Percentiles rank a stretch among this genome's conserved stretches.
Evolutionary conservation across 176 grass and related monocot genomes (phyloP).

Genomic region (Avena atlantica): DNA sequence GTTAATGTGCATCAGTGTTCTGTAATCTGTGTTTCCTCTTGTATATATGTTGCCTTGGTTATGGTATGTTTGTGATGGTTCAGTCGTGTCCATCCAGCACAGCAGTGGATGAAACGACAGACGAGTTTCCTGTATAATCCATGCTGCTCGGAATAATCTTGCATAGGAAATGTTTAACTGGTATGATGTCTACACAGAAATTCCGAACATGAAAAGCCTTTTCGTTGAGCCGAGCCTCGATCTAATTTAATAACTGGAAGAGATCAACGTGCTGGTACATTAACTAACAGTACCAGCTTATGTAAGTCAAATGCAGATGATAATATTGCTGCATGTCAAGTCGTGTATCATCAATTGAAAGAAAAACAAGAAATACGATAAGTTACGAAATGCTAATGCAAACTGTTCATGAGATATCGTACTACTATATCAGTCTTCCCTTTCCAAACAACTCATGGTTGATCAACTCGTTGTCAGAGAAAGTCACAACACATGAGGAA

Average conservation of each 20-base stretch:
- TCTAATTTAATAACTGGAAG: not conserved
- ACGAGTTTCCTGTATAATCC: not conserved
- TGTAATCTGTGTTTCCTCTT: not conserved
- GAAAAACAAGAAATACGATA: not conserved
- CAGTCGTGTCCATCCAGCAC: constrained; percentile 2
- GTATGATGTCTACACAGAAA: not conserved
- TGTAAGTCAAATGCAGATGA: not conserved
- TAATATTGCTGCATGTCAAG: not conserved
- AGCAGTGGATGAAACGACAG: not conserved
- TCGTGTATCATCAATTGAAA: not conserved
- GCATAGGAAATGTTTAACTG: not conserved
- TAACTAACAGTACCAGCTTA: not conserved
- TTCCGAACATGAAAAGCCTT: not conserved
- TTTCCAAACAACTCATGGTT: not conserved
- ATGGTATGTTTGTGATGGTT: not conserved
- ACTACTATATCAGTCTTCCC: not conserved
- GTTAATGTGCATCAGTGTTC: not conserved
- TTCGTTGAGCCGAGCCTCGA: not conserved
- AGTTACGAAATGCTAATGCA: not conserved
- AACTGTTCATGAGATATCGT: not conserved
- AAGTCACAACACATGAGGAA: not conserved
- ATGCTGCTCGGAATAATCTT: constrained; percentile 13
- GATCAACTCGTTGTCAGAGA: not conserved
- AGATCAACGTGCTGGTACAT: not conserved
- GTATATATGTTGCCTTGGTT: not conserved